Conservation (phyloP, 2,329 filamentous ascomycete species). For the Cryphonectria nitschkei region DNA sequence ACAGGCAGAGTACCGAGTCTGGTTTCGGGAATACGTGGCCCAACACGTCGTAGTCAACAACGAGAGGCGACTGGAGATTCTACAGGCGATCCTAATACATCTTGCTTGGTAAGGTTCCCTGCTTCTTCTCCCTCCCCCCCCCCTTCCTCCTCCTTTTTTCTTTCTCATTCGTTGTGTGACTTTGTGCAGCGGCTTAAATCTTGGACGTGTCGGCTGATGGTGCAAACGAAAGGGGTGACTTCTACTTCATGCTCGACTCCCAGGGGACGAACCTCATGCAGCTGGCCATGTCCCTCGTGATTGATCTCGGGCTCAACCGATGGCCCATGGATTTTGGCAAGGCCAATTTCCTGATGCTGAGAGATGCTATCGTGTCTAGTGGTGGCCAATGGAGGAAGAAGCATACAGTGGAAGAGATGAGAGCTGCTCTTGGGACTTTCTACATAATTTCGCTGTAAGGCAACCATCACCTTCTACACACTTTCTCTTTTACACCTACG, state of each 20-base stretch:
- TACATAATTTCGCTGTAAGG: conserved; percentile 42
- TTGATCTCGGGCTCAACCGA: conserved; percentile 44
- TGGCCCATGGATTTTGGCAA: conserved; percentile 32
- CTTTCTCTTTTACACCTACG: too few species aligned
- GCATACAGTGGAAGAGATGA: conserved; percentile 43
- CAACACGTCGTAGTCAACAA: conserved; percentile 43
- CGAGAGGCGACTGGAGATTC: conserved; percentile 41
- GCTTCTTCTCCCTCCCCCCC: neutral
- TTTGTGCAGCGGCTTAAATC: neutral
- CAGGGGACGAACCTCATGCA: conserved; percentile 45
- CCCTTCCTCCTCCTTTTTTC: neutral
- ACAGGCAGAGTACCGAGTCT: conserved; percentile 40
- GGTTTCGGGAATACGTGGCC: conserved; percentile 44
- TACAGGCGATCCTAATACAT: conserved; percentile 45
- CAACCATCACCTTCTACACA: too few species aligned
- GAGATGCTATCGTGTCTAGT: conserved; percentile 38
- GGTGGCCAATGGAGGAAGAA: conserved; percentile 29
- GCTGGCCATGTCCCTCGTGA: conserved; percentile 42
- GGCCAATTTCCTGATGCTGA: conserved; percentile 37
- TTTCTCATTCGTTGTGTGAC: neutral
- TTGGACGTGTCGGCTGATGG: neutral
- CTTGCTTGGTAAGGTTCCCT: conserved; percentile 41
- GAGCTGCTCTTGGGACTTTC: conserved; percentile 46
- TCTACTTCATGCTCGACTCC: conserved; percentile 43
- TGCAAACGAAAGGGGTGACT: conserved; percentile 41